Evolutionary conservation across 1,139 yeast genomes (phyloP).

Genomic region (Keqinozyma sinolaborantium): DNA sequence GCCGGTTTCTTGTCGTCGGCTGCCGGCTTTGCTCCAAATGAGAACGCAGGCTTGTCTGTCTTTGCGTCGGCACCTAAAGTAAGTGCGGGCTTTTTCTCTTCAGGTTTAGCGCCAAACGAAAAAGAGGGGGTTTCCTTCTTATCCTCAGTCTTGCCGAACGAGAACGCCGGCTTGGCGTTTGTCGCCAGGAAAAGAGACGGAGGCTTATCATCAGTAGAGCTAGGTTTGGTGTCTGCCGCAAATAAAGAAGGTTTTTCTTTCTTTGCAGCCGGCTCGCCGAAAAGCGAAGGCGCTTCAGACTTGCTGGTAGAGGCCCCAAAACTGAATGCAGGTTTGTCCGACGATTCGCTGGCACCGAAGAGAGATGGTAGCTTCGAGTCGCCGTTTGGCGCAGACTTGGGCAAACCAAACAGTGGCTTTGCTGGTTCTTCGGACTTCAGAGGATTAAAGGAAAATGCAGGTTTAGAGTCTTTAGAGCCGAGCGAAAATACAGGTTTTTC

Average conservation of each 20-base stretch:
- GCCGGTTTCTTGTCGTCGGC: too few species aligned
- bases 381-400: too few species aligned
- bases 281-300: neutral
- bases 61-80: neutral
- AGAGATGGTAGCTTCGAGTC: too few species aligned
- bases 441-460: too few species aligned
- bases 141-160: conserved; percentile 8
- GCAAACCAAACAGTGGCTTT: too few species aligned
- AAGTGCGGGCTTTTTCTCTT: conserved; percentile 1
- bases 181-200: too few species aligned
- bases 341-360: neutral
- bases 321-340: conserved; percentile 5
- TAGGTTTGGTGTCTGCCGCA: too few species aligned
- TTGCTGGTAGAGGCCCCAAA: conserved; percentile 3
- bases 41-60: conserved; percentile 10
- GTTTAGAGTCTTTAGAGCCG: too few species aligned
- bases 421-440: too few species aligned
- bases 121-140: conserved; percentile 7
- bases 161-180: conserved; percentile 6
- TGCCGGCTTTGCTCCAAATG: conserved; percentile 10
- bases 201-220: too few species aligned
- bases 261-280: conserved; percentile 1
- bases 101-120: conserved; percentile 9
- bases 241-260: too few species aligned
- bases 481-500: neutral